phyloP scores from a whole-genome alignment of 768 basidiomycete species.

The Mycena olivaceomarginata region DNA sequence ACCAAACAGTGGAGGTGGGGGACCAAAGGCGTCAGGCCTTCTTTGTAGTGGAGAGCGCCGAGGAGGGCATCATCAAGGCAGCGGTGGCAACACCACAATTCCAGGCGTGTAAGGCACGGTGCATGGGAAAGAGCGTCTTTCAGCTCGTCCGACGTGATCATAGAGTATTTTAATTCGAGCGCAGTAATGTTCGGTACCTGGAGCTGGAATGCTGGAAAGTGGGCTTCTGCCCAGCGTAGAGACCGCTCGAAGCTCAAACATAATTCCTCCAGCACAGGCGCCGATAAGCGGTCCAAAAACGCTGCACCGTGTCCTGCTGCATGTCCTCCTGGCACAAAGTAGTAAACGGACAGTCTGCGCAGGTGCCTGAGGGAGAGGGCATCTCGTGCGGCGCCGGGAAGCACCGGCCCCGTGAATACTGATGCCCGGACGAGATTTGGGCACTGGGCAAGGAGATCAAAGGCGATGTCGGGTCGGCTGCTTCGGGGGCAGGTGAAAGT shows the following conservation, averaged over 20 bases:
- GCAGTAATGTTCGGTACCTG: background rate
- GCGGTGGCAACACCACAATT: background rate
- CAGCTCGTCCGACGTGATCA: background rate
- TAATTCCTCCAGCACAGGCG: background rate
- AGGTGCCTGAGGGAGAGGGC: background rate
- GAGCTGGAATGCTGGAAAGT: slow-evolving; percentile 1
- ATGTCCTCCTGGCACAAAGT: no score
- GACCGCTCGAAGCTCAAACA: background rate
- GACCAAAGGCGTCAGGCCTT: background rate
- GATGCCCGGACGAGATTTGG: background rate
- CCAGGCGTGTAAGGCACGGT: background rate
- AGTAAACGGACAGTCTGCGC: background rate
- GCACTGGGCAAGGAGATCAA: no score
- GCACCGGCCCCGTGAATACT: background rate
- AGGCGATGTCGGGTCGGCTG: background rate
- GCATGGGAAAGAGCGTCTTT: background rate
- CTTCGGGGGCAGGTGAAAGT: no score
- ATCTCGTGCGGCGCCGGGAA: background rate
- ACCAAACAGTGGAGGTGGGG: background rate
- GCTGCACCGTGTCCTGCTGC: no score
- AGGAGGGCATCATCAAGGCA: background rate
- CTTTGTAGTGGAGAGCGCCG: background rate
- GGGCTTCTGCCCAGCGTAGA: background rate
- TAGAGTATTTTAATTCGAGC: background rate
- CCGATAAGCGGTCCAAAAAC: background rate